Conservation (phyloP, 768 basidiomycete species). For the Tulasnella sp. region DNA sequence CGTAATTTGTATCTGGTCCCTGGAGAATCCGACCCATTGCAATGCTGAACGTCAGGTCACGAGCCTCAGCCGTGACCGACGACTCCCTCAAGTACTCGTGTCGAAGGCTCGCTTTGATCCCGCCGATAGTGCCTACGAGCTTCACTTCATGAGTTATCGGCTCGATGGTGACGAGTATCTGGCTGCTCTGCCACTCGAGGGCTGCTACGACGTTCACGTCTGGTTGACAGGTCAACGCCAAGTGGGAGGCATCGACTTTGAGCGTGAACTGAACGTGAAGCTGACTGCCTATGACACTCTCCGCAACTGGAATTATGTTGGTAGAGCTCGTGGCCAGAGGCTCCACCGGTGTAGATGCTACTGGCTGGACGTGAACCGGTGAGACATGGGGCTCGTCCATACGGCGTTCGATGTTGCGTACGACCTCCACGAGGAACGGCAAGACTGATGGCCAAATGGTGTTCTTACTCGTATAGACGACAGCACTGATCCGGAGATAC, state of each 20-base stretch:
- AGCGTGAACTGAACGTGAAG: slow-evolving; percentile 61
- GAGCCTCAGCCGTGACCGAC: slow-evolving; percentile 50
- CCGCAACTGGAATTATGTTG: slow-evolving; percentile 16
- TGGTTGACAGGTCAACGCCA: slow-evolving; percentile 78
- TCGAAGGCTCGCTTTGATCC: slow-evolving; percentile 65
- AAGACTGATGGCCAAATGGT: slow-evolving; percentile 67
- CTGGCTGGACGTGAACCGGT: slow-evolving; percentile 26
- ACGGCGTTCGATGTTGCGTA: slow-evolving; percentile 54
- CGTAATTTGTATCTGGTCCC: slow-evolving; percentile 1
- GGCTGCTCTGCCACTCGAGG: slow-evolving; percentile 88
- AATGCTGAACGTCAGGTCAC: slow-evolving; percentile 53
- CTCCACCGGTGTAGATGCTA: background rate
- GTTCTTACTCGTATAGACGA: slow-evolving; percentile 84
- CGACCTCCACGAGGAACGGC: slow-evolving; percentile 71
- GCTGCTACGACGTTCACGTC: slow-evolving; percentile 88
- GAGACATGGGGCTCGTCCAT: slow-evolving; percentile 49
- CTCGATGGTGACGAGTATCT: slow-evolving; percentile 67
- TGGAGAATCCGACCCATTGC: slow-evolving; percentile 17
- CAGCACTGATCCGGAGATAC: slow-evolving; percentile 65
- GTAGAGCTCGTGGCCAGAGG: background rate
- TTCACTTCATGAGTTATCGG: slow-evolving; percentile 59
- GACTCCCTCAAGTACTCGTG: slow-evolving; percentile 34
- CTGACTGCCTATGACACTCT: slow-evolving; percentile 16
- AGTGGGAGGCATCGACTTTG: slow-evolving; percentile 78
- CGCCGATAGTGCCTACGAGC: slow-evolving; percentile 69